Conservation (phyloP, 306 rosid genomes). For the Lathyrus tuberosus region DNA sequence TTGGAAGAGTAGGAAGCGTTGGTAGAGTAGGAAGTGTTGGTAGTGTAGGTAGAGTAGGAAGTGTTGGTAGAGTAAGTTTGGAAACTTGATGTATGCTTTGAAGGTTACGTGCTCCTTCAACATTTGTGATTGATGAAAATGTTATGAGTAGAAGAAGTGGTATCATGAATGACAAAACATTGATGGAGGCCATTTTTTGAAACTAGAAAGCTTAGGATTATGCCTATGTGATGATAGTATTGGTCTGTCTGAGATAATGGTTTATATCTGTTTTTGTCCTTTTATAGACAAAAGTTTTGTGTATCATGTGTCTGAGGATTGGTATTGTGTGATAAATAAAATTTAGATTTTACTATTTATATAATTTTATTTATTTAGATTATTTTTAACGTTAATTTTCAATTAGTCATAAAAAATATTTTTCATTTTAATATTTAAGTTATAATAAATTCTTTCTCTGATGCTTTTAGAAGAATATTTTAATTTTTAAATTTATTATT, state of each 20-base stretch:
- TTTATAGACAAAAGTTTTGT: conserved; percentile 40
- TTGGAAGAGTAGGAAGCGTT: background rate
- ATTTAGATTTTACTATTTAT: no score
- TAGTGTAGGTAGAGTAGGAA: background rate
- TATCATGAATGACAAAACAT: conserved; percentile 35
- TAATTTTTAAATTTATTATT: no score
- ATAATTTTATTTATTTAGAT: no score
- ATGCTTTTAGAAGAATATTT: no score
- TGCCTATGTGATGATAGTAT: background rate
- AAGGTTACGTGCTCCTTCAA: conserved; percentile 49
- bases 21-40: background rate
- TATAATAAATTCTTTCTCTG: no score
- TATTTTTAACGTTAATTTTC: no score
- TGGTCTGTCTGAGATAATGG: background rate
- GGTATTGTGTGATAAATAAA: no score
- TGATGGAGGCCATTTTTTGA: conserved; percentile 43
- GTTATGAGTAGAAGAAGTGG: conserved; percentile 38
- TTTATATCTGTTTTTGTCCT: conserved; percentile 6
- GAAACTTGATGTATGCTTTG: conserved; percentile 28
- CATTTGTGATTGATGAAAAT: conserved; percentile 34
- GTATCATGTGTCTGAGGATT: background rate
- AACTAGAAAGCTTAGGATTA: conserved; percentile 19
- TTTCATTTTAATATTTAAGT: no score
- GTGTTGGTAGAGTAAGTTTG: conserved; percentile 12
- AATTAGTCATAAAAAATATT: no score